A percentile compares a stretch with the other conserved stretches of the same genome.
Conservation (phyloP, 78 protist species). For the Isochrysis galbana region DNA sequence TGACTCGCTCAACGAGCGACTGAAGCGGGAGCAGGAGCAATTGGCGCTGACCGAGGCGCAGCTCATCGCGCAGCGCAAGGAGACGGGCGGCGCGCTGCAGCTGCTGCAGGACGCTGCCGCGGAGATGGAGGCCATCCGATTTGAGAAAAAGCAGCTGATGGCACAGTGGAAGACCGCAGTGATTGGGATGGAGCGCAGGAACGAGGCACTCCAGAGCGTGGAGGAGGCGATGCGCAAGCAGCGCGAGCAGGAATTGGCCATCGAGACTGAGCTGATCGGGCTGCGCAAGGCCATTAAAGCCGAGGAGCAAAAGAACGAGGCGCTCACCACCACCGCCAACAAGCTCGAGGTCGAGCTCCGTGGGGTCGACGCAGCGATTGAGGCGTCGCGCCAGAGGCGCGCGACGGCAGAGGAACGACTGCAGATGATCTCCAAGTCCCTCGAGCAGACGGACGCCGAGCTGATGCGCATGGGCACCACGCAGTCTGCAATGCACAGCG, state of each 20-base stretch:
- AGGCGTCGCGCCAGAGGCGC: not conserved
- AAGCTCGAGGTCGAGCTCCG: constrained; percentile 5
- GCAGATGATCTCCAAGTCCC: constrained; percentile 32
- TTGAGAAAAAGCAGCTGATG: constrained; percentile 59
- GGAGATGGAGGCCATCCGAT: constrained; percentile 28
- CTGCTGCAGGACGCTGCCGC: not conserved
- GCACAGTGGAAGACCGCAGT: constrained; percentile 50
- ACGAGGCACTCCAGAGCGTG: constrained; percentile 57
- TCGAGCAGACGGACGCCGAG: constrained; percentile 64
- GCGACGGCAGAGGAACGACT: not conserved
- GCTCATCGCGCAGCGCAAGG: constrained; percentile 51
- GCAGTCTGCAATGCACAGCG: not conserved
- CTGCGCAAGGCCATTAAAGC: constrained; percentile 20
- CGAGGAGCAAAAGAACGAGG: not conserved
- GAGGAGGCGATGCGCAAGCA: constrained; percentile 43
- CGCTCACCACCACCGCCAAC: not conserved
- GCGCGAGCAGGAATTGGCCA: constrained; percentile 37
- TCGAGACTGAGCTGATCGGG: constrained; percentile 39
- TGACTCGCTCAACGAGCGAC: constrained; percentile 42
- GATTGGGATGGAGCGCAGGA: constrained; percentile 65
- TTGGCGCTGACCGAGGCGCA: constrained; percentile 54
- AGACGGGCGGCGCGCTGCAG: constrained; percentile 44
- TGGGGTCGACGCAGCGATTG: not conserved
- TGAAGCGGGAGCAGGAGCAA: constrained; percentile 34
- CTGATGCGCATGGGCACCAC: not conserved